phyloP scores from a whole-genome alignment of 2,329 filamentous ascomycete genomes.

The Thermothelomyces thermophilus region DNA sequence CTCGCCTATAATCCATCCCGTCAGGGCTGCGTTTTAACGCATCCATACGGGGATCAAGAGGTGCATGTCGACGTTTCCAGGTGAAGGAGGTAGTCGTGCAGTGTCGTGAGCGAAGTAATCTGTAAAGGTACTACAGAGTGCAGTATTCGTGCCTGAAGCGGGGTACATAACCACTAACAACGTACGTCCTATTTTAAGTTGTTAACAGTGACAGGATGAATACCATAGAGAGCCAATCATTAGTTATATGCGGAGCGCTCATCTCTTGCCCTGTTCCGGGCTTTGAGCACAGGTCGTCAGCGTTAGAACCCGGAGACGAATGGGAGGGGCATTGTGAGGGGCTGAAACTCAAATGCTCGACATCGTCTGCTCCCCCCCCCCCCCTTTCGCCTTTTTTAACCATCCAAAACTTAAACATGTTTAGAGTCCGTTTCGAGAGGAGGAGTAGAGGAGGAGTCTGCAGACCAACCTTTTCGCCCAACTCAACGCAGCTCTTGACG shows the following conservation, averaged over 20 bases:
- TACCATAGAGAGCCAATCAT: conserved; percentile 3
- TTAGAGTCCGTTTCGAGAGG: conserved; percentile 11
- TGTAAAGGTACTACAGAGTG: too few species aligned
- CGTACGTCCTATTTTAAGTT: conserved; percentile 15
- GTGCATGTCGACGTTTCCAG: too few species aligned
- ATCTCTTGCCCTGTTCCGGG: not conserved
- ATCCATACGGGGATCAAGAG: not conserved
- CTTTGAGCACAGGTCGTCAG: not conserved
- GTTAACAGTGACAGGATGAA: not conserved
- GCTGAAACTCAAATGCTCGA: conserved; percentile 14
- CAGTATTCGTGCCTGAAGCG: conserved; percentile 16
- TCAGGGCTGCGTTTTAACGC: not conserved
- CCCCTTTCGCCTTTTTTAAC: too few species aligned
- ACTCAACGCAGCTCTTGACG: conserved; percentile 14
- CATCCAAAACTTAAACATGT: too few species aligned
- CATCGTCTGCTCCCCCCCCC: conserved; percentile 3
- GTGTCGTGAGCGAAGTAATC: too few species aligned
- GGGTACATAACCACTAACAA: conserved; percentile 1
- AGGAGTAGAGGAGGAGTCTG: too few species aligned
- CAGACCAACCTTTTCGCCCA: not conserved
- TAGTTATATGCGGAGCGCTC: not conserved
- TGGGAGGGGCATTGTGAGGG: conserved; percentile 9
- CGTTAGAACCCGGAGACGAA: not conserved
- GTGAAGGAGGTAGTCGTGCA: too few species aligned
- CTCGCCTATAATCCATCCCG: conserved; percentile 2